Conservation (phyloP, 805 yeast species). For the Hanseniaspora occidentalis region DNA sequence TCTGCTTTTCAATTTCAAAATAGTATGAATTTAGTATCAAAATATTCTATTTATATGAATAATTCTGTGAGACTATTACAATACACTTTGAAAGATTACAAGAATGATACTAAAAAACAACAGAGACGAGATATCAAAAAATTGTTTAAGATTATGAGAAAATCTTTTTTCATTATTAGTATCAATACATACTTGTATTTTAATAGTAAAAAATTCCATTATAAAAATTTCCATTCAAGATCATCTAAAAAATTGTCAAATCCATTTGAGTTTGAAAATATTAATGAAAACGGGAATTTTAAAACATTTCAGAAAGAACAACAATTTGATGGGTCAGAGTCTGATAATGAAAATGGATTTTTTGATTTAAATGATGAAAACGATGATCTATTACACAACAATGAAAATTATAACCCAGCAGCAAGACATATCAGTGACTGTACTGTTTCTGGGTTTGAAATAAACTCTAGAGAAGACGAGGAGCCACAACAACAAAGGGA, state of each 20-base stretch:
- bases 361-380: too few species aligned
- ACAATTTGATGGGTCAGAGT: too few species aligned
- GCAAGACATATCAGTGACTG: not conserved
- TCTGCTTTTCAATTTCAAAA: constrained; percentile 37
- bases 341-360: too few species aligned
- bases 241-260: constrained; percentile 3
- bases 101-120: constrained; percentile 14
- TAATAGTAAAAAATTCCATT: constrained; percentile 14
- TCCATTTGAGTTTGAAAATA: too few species aligned
- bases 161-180: constrained; percentile 48
- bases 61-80: constrained; percentile 42
- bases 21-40: constrained; percentile 41
- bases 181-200: constrained; percentile 55
- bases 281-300: too few species aligned
- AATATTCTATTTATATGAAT: constrained; percentile 40
- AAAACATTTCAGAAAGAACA: too few species aligned
- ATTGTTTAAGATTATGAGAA: constrained; percentile 38
- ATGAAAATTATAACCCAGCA: not conserved
- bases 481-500: too few species aligned
- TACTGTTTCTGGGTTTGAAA: not conserved
- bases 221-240: constrained; percentile 4
- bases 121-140: constrained; percentile 33
- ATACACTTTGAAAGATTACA: constrained; percentile 35
- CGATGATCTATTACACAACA: too few species aligned
- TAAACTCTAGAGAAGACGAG: not conserved